Evolutionary conservation across 176 grass and related monocot genomes (phyloP).

Genomic region (Hsuehochloa calcarea): DNA sequence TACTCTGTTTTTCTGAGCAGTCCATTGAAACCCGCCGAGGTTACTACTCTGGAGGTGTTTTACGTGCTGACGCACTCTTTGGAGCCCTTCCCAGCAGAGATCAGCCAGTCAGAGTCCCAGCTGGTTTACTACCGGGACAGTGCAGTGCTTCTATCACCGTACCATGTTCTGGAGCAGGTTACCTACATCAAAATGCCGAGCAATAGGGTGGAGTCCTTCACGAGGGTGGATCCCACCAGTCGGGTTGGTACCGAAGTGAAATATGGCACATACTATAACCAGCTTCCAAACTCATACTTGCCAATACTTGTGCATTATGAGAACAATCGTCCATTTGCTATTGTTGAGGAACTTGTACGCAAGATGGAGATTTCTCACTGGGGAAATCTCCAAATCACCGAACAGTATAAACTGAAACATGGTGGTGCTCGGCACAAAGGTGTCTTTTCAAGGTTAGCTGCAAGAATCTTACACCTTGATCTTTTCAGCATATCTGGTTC

Average conservation of each 20-base stretch:
- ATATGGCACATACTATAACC: conserved; percentile 68
- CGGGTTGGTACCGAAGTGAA: conserved; percentile 66
- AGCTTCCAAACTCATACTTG: conserved; percentile 53
- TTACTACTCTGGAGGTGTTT: conserved; percentile 57
- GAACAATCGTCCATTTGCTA: conserved; percentile 82
- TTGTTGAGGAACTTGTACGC: conserved; percentile 78
- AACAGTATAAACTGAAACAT: conserved; percentile 87
- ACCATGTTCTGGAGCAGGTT: conserved; percentile 61
- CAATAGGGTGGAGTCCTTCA: conserved; percentile 82
- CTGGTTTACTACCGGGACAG: conserved; percentile 85
- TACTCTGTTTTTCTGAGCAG: conserved; percentile 65
- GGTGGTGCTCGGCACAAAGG: conserved; percentile 85
- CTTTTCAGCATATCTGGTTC: not conserved
- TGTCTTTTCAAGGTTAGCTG: conserved; percentile 78
- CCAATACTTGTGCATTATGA: conserved; percentile 77
- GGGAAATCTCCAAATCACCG: conserved; percentile 83
- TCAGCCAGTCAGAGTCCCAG: conserved; percentile 80
- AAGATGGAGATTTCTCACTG: conserved; percentile 96
- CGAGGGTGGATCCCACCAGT: conserved; percentile 63
- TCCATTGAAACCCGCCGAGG: conserved; percentile 55
- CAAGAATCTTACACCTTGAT: conserved; percentile 7
- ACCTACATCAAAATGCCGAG: conserved; percentile 62
- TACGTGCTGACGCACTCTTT: conserved; percentile 67
- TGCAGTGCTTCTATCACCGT: conserved; percentile 69
- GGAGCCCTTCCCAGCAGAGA: conserved; percentile 88